Conservation (phyloP, 139 green algal genomes). For the Picochlorum sp. region DNA sequence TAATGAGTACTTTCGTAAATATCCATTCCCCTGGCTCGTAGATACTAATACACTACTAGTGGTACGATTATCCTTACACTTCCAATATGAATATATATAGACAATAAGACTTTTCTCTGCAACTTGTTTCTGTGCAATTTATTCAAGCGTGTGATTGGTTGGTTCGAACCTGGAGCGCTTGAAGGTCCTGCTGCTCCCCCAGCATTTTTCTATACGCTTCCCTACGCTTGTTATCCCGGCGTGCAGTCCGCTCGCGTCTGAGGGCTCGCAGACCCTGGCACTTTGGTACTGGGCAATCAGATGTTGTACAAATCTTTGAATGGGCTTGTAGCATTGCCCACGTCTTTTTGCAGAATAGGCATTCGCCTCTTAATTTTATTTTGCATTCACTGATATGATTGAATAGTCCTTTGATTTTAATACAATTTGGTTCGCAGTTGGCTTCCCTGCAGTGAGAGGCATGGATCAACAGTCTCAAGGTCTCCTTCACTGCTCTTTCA, state of each 20-base stretch:
- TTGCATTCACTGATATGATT: constrained; percentile 71
- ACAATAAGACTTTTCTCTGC: no score
- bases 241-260: constrained; percentile 48
- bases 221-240: constrained; percentile 75
- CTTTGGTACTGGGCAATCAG: constrained; percentile 73
- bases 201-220: constrained; percentile 74
- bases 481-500: constrained; percentile 66
- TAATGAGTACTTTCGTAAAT: no score
- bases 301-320: constrained; percentile 68
- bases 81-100: no score
- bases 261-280: constrained; percentile 83
- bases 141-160: no score
- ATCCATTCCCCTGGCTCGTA: no score
- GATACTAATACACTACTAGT: no score
- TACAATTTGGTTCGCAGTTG: constrained; percentile 69
- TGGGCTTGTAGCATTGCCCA: constrained; percentile 90
- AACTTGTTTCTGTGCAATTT: no score
- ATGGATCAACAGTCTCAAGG: constrained; percentile 85
- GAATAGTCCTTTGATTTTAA: constrained; percentile 81
- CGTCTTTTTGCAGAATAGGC: constrained; percentile 82
- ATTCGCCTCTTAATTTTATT: constrained; percentile 69
- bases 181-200: no score
- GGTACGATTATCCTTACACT: no score
- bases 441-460: constrained; percentile 62
- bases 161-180: no score